These are phyloP conservation scores for Fusarium circinatum DNA, from an alignment of 2,329 filamentous ascomycete genomes.

Conservation along the genomic window DNA sequence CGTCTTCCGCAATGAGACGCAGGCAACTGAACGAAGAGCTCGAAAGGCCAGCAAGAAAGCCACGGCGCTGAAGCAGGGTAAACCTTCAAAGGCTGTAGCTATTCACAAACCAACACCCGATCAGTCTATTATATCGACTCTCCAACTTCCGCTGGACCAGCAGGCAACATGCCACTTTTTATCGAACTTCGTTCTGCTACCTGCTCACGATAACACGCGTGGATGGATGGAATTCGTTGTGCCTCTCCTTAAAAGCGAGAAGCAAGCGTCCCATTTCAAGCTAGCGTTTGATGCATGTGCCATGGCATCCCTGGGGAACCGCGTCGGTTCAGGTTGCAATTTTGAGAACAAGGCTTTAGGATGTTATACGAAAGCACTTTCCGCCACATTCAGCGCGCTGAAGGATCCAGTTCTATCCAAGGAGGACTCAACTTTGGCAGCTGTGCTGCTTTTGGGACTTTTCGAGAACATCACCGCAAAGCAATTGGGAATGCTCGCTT, in stretches of 20 bases:
- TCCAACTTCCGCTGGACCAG: constrained; percentile 62
- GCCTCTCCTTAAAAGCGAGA: constrained; percentile 62
- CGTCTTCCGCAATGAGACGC: constrained; percentile 78
- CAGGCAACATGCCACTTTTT: constrained; percentile 69
- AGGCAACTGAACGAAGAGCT: constrained; percentile 71
- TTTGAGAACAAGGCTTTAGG: constrained; percentile 56
- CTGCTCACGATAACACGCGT: constrained; percentile 59
- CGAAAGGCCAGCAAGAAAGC: constrained; percentile 65
- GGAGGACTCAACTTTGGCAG: constrained; percentile 67
- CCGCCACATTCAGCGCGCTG: constrained; percentile 63
- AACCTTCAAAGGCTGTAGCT: constrained; percentile 25
- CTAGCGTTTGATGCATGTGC: constrained; percentile 70
- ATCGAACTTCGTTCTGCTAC: constrained; percentile 68
- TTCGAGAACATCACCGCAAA: constrained; percentile 70
- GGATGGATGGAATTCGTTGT: constrained; percentile 70
- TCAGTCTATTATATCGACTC: constrained; percentile 44
- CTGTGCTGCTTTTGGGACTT: constrained; percentile 68
- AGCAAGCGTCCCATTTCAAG: constrained; percentile 59
- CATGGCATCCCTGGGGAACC: constrained; percentile 66
- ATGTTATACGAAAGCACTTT: constrained; percentile 66
- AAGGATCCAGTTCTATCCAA: constrained; percentile 60
- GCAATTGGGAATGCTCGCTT: constrained; percentile 64
- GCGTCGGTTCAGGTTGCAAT: constrained; percentile 50
- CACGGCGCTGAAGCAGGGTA: constrained; percentile 50
- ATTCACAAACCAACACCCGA: constrained; percentile 33